Evolutionary conservation across 345 rosid species (phyloP), one percentile per base, ranked within the genome.

Genomic region (Passiflora organensis): DNA sequence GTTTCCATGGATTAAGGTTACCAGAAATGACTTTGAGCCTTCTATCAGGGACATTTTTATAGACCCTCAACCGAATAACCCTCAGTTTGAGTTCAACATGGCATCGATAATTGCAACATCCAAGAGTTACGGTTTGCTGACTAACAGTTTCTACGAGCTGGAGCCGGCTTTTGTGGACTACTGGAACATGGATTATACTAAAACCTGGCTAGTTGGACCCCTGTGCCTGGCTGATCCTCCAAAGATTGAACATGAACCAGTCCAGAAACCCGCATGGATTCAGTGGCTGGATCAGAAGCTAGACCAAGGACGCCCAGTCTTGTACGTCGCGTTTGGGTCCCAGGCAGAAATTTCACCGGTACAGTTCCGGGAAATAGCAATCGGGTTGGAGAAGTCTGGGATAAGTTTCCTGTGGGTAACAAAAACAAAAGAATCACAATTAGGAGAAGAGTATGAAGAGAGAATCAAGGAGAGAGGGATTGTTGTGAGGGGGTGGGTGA

Each of bases 261-360:
- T 13, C 6, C 9, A 52, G 14, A 75, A 81, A 56, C 73, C 86
- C 41, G 55, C 34, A 23, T 86, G 87, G 89, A 76, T 74, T 20
- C 57, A 44, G 16, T 87, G 91, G 94, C 78, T 87, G 44, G 87
- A 90, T 70, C 44, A 43, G 49, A 83, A 80, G 58, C 64, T 3
- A 21, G 77, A 71, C 5, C 64, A 72, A 19, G 83, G 80, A 6
- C 53, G 67, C 18, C 45, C 85, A 1, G 91, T 87, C 39, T 55
- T 90, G 20, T 90, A 84, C 62, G 89, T 80, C 0, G 95, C 95
- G 0, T 87, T 87, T 53, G 97, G 97, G 48, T 68, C 97, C 2
- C 95, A 90, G 22, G 77, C 83, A 1, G 89, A 83, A 59, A 66
- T 85, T 17, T 71, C 86, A 13, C 14, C 54, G 1, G 70, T 66